These are phyloP conservation scores for Xenosphaeropsis pyriputrescens DNA, from an alignment of 2,329 filamentous ascomycete genomes.

Conservation along the genomic window DNA sequence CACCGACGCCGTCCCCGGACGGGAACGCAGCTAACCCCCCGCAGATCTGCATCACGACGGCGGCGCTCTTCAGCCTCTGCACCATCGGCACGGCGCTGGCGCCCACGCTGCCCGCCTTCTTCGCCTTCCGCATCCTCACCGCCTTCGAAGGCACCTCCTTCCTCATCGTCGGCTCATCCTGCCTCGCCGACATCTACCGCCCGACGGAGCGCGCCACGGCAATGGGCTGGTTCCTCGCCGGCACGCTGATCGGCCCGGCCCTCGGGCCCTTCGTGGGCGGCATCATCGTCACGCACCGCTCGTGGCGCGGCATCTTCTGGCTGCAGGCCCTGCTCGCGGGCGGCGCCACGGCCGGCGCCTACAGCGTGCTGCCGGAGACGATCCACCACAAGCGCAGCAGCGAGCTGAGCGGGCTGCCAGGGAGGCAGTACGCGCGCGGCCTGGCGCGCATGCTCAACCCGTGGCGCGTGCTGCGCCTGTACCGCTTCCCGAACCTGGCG, in stretches of 20 bases:
- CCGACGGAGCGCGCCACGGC: constrained; percentile 58
- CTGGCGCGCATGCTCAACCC: constrained; percentile 54
- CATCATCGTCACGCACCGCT: constrained; percentile 59
- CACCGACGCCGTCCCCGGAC: neutral
- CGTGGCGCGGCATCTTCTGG: constrained; percentile 68
- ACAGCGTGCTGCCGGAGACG: constrained; percentile 59
- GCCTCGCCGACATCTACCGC: constrained; percentile 52
- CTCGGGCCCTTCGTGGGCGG: constrained; percentile 59
- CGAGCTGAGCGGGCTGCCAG: constrained; percentile 41
- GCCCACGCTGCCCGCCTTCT: constrained; percentile 56
- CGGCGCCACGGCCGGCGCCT: constrained; percentile 39
- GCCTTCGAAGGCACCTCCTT: constrained; percentile 66
- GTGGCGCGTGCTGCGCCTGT: constrained; percentile 44
- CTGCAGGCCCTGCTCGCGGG: constrained; percentile 56
- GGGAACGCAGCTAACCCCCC: no score
- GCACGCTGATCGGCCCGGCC: constrained; percentile 57
- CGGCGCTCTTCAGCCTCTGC: constrained; percentile 49
- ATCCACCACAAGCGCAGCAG: constrained; percentile 48
- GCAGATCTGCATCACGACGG: constrained; percentile 42
- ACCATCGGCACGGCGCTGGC: constrained; percentile 60
- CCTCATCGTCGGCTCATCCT: constrained; percentile 54
- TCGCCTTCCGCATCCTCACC: constrained; percentile 59
- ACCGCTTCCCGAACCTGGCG: constrained; percentile 54
- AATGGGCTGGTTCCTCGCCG: constrained; percentile 58
- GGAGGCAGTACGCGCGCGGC: constrained; percentile 31